Evolutionary conservation across 2,329 filamentous ascomycete species (phyloP), one percentile per base, ranked within the genome.

Genomic region (Grosmannia clavigera): DNA sequence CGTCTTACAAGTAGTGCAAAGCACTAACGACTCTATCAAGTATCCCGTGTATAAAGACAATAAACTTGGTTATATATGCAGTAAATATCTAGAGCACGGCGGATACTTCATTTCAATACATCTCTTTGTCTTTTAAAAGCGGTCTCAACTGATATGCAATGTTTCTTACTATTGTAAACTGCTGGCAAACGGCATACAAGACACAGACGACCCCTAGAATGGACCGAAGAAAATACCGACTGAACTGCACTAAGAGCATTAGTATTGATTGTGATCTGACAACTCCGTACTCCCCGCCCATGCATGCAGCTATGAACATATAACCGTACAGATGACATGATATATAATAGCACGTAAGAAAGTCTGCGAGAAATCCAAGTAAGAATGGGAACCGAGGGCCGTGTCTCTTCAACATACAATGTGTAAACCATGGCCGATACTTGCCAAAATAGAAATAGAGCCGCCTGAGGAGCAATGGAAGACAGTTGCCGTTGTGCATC

Each of bases 251-350:
- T 14, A 4, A 31, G 25, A 52, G 19, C 19, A 46, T 31, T 16
- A 10, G 2, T 38, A 31, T n/a, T 10, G 4, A 55, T 38, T 22
- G 16, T 38, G n/a, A 22, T 38, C 33, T 43, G 12, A 29, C 35
- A 54, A 59, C 58, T 59, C 58, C 58, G 25, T 33, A 59, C 58
- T 59, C 51, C 58, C 51, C 19, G 7, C 22, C 51, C 27, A 59
- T 59, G 58, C 58, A 59, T 55, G 12, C 25, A 25, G 25, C n/a
- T 55, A 27, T 29, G 52, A 38, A 55, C 10, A 59, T 14, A 35
- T 25, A n/a, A 16, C 53, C 19, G n/a, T 25, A 55, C 14, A 22
- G 22, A 27, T 10, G 14, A 27, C 33, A 55, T 16, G 27, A 55
- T 3, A 22, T 3, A 40, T n/a, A 27, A 27, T 38, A 35, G 31